Conservation (phyloP, 805 yeast species). For the Schizosaccharomyces octosporus region DNA sequence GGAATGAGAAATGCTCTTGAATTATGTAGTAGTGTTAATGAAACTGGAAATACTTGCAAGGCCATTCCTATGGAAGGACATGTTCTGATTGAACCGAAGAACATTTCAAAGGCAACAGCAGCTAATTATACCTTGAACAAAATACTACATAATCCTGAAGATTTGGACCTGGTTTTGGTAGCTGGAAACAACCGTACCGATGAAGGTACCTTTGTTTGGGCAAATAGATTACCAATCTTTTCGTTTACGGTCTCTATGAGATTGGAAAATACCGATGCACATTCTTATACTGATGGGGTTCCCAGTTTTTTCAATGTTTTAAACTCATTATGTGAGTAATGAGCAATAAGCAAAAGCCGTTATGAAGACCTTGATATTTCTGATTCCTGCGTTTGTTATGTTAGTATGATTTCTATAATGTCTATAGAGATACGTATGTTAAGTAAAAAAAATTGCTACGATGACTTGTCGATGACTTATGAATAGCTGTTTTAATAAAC, state of each 20-base stretch:
- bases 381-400: no score
- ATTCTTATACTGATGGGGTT: not conserved
- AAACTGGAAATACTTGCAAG: slow-evolving; percentile 43
- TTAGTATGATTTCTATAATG: no score
- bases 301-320: not conserved
- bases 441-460: no score
- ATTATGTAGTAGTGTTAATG: slow-evolving; percentile 62
- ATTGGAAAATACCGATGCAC: not conserved
- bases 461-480: no score
- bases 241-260: not conserved
- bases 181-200: slow-evolving; percentile 2
- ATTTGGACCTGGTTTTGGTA: not conserved
- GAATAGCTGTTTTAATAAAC: no score
- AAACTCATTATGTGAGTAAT: not conserved
- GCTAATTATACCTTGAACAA: slow-evolving; percentile 4
- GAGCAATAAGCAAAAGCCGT: not conserved
- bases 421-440: no score
- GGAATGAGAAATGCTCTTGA: slow-evolving; percentile 55
- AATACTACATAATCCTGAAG: not conserved
- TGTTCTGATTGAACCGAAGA: slow-evolving; percentile 4
- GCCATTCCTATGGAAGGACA: slow-evolving; percentile 18
- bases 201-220: slow-evolving; percentile 1
- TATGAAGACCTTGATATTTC: no score
- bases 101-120: slow-evolving; percentile 5
- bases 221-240: not conserved